Conservation (phyloP, 441 rosid species). For the Corymbia citriodora region DNA sequence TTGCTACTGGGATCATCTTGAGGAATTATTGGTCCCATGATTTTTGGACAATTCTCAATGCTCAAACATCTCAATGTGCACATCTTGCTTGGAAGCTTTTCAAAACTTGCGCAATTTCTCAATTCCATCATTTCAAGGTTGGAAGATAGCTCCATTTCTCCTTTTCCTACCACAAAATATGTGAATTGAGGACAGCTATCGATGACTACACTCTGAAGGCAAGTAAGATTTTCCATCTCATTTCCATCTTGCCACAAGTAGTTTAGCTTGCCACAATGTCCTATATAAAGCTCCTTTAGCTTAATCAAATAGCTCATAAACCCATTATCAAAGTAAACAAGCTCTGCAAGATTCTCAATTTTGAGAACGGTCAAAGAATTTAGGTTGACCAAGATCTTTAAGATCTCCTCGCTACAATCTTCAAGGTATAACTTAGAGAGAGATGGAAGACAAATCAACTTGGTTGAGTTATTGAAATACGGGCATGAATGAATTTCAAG, state of each 20-base stretch:
- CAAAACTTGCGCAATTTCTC: accelerated
- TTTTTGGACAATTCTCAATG: accelerated
- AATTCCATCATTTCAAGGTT: background rate
- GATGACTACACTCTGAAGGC: background rate
- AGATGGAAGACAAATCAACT: background rate
- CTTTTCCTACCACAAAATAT: background rate
- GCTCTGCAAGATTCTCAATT: background rate
- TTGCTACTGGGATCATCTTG: accelerated
- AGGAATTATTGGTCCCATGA: accelerated
- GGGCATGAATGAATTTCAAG: background rate
- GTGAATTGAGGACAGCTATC: background rate
- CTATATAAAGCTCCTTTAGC: background rate
- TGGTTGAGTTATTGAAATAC: background rate
- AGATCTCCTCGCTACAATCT: background rate
- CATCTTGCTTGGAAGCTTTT: background rate
- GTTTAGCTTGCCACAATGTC: background rate
- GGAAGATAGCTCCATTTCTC: accelerated
- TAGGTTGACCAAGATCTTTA: background rate
- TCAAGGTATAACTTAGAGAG: background rate
- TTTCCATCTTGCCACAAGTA: background rate
- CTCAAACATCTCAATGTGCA: accelerated
- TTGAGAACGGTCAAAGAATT: background rate
- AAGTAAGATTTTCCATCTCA: background rate
- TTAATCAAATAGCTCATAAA: background rate
- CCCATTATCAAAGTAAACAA: background rate